These are phyloP conservation scores for Dictyophora rubrovolvata DNA, from an alignment of 768 basidiomycete species.

Conservation along the genomic window DNA sequence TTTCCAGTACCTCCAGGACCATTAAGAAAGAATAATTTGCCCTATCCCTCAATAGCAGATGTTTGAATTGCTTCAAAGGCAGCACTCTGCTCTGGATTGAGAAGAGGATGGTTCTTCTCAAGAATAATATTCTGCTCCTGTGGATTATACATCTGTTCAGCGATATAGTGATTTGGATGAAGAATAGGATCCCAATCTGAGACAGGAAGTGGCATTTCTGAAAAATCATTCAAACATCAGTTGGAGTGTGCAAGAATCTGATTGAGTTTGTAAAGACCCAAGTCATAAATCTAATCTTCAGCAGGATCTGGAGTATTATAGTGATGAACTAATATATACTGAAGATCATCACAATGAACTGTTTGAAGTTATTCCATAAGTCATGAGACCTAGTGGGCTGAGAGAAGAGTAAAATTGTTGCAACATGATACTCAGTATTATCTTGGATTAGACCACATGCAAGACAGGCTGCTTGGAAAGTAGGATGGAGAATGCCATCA, in stretches of 20 bases:
- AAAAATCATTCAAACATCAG: slow-evolving; percentile 16
- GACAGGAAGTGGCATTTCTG: slow-evolving; percentile 4
- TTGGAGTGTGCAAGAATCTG: slow-evolving; percentile 18
- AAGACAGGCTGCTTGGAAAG: slow-evolving; percentile 33
- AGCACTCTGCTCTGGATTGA: slow-evolving; percentile 23
- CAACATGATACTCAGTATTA: slow-evolving; percentile 32
- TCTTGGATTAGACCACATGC: slow-evolving; percentile 32
- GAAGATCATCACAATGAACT: slow-evolving; percentile 33
- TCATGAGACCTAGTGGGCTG: slow-evolving; percentile 21
- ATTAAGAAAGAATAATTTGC: slow-evolving; percentile 27
- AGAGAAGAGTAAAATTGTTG: slow-evolving; percentile 25
- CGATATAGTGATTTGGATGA: slow-evolving; percentile 11
- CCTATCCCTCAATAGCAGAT: slow-evolving; percentile 15
- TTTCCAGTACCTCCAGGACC: slow-evolving; percentile 37
- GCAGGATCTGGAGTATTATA: slow-evolving; percentile 15
- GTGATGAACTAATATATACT: slow-evolving; percentile 12
- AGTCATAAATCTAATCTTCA: slow-evolving; percentile 27
- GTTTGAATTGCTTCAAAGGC: slow-evolving; percentile 22
- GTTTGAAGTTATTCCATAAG: slow-evolving; percentile 29
- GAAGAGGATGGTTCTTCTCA: slow-evolving; percentile 4
- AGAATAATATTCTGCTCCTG: neutral
- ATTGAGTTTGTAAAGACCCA: slow-evolving; percentile 33
- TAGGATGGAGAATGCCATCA: slow-evolving; percentile 12
- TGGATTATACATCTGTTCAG: slow-evolving; percentile 11
- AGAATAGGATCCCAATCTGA: neutral